Base-by-base conservation (phyloP, 371 early-diverging fungal genomes). In the Lichtheimia hyalospora region DNA sequence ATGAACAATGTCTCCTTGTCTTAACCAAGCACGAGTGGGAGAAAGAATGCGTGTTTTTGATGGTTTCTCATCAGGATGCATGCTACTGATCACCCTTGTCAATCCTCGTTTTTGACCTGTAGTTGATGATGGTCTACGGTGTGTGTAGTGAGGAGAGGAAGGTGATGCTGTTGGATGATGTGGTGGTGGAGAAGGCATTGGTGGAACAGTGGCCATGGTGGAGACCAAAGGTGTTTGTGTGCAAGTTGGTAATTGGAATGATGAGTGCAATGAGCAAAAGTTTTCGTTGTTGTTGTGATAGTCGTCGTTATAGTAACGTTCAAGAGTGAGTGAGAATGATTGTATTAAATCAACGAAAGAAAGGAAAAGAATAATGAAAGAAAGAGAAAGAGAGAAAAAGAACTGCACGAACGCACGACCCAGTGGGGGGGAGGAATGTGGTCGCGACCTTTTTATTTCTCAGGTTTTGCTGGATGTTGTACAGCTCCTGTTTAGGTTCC, bases 1-100 rank as follows among this genome's bases (percentile, higher is more conserved):
- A 52, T 69, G 69, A n/a, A 56, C 41, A 43, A 69, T 54, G 52
- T 64, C 62, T 14, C 58, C 42, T 24, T 49, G 39, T 44, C 49
- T 53, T 5, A 61, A 14, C 16, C 34, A 34, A 34, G 44, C 46
- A 39, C 10, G 23, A 5, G 49, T 21, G 8, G 25, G 21, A 23
- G 27, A 44, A 13, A 34, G 14, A 13, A 43, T 60, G 5, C 52
- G 16, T 44, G 52, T 43, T n/a, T 53, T 60, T 16, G 40, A 20
- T 34, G 41, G 54, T 2, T 34, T 34, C 34, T 34, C 34, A 10
- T 34, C 34, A 34, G 34, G 34, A 34, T 34, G 34, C 34, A 18
- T n/a, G 46, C 18, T 46, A 16, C 46, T 21, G 46, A 46, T 46
- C 3, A 21, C 21, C 10, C 46, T n/a, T 46, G 46, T 21, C 46